These are phyloP conservation scores for Lactifluus rugatus DNA, from an alignment of 768 basidiomycete genomes.

Conservation along the genomic window DNA sequence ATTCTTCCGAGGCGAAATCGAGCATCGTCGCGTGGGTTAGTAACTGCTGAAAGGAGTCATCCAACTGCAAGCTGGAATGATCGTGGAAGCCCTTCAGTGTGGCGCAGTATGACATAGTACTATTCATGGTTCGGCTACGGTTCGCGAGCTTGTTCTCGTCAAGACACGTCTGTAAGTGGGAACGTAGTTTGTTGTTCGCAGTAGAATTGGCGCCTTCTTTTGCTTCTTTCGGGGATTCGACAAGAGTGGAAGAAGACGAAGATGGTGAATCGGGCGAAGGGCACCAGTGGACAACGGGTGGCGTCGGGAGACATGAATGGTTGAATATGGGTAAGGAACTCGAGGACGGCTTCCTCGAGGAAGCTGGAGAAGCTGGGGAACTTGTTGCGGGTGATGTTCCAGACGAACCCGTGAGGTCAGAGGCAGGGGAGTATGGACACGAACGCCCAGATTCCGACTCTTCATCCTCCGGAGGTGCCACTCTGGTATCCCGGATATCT, in stretches of 20 bases:
- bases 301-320: not conserved
- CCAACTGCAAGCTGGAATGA: not conserved
- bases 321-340: conserved; percentile 9
- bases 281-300: conserved; percentile 7
- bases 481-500: not conserved
- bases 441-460: not conserved
- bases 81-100: conserved; percentile 7
- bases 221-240: not conserved
- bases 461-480: not conserved
- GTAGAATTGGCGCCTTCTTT: not conserved
- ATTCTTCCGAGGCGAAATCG: conserved; percentile 2
- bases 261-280: not conserved
- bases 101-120: conserved; percentile 6
- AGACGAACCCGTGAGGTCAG: not conserved
- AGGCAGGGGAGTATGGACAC: not conserved
- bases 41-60: not conserved
- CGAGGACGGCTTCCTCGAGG: conserved; percentile 6
- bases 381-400: not conserved
- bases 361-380: not conserved
- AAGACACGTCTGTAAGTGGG: conserved; percentile 9
- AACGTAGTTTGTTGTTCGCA: not conserved
- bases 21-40: conserved; percentile 8
- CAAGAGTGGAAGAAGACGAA: conserved; percentile 8
- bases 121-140: conserved; percentile 5
- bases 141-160: conserved; percentile 15